Base-by-base conservation (phyloP, 345 rosid genomes). In the Iberis pinnata region DNA sequence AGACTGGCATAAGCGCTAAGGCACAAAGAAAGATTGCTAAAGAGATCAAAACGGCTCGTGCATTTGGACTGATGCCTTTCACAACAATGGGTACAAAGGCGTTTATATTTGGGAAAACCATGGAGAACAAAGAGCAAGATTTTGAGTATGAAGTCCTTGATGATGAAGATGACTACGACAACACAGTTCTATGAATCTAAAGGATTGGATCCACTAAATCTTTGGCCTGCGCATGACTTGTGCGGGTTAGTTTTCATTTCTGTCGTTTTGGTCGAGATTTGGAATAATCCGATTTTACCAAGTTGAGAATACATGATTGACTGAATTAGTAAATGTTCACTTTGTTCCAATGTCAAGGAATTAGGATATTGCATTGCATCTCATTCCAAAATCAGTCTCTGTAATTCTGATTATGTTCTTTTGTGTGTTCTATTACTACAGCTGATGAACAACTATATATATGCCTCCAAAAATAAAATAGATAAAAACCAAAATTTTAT, bases 31-130 rank as follows among this genome's bases (percentile, higher is more conserved):
- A 81, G 81, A 58, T 90, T 33, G 98, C 96, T 0, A 75, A 92
- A 72, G 98, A 89, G 83, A 89, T 87, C 66, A 89, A 86, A 70
- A 89, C 87, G 6, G 98, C 96, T 1, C 77, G 98, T 58, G 96
- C 92, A 18, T 82, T 90, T 29, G 96, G 98, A 15, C 73, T 87
- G 41, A 72, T 90, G 89, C 95, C 98, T 29, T 90, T 90, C 76
- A 82, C 87, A 4, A 84, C 95, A 2, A 90, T 90, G 96, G 98
- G 98, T 16, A 82, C 87, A 12, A 90, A 87, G 65, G 71, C 87
- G 8, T 87, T 90, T 52, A 56, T 52, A 20, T 76, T 49, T 46
- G 92, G 92, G 12, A 73, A 46, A 63, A 68, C 77, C 8, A 90
- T 87, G 98, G 76, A 87, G 77, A 33, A 38, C 62, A 75, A 26